Evolutionary conservation across 2,329 filamentous ascomycete genomes (phyloP), one percentile per base, ranked within the genome.

Genomic region (Pestalotiopsis sp.): DNA sequence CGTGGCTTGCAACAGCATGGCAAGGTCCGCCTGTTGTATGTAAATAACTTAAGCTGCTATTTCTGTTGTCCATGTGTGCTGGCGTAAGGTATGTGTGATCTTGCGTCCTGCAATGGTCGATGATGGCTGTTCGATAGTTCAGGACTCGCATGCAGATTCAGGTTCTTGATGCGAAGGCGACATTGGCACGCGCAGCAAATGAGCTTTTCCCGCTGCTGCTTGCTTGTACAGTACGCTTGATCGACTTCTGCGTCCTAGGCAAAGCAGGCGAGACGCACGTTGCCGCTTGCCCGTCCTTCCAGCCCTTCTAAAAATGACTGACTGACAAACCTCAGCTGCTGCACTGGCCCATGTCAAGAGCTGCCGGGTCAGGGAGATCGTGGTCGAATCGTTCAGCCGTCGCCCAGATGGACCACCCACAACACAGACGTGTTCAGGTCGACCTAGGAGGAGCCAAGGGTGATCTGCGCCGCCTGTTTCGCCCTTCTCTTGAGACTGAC

Each of bases 381-480:
- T 52, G 45, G 45, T 52, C 45, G 45, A 52, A 52, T 52, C 45
- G 45, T n/a, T 52, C 45, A n/a, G 17, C 57, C 23, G 57, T 23
- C 57, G 27, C 31, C 25, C 23, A 59, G 23, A 58, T 13, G 27
- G 36, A 12, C 57, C 23, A 59, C 27, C 57, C 23, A 59, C 57
- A 59, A 27, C 45, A 17, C 45, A 17, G 45, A 17, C 57, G 17
- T 58, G n/a, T 25, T 12, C n/a, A 23, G n/a, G 52, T 17, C 23
- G 5, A 27, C 57, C 31, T 36, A 36, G 31, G 31, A 36, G 31
- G 31, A 59, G 57, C 57, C 57, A 59, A 59, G 23, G 23, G n/a
- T 12, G 59, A 27, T 62, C 59, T n/a, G 59, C 59, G 59, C 59
- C 27, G 59, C 27, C 31, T 41, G 59, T 62, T 62, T 62, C 59